These are phyloP conservation scores for Alternaria gansuensis DNA, from an alignment of 2,329 filamentous ascomycete genomes.

Conservation along the genomic window DNA sequence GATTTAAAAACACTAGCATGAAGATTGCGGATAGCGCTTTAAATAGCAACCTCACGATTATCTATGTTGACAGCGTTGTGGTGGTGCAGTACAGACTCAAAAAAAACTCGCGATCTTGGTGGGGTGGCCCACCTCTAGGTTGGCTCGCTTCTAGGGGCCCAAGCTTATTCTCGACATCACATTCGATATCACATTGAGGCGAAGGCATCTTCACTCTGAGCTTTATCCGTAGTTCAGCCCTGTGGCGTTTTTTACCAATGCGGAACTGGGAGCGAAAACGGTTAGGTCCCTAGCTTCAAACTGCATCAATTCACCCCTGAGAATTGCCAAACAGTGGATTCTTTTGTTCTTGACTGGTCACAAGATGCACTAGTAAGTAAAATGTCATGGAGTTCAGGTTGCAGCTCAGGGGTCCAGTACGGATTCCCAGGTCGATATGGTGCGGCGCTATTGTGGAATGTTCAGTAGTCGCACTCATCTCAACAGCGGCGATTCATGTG, in stretches of 20 bases:
- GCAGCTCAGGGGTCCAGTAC: slow-evolving; percentile 12
- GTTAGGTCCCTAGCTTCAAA: slow-evolving; percentile 10
- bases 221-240: slow-evolving; percentile 12
- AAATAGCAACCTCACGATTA: no score
- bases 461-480: slow-evolving; percentile 8
- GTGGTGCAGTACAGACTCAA: no score
- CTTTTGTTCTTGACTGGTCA: slow-evolving; percentile 10
- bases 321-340: slow-evolving; percentile 1
- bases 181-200: slow-evolving; percentile 14
- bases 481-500: slow-evolving; percentile 10
- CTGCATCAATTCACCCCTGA: slow-evolving; percentile 12
- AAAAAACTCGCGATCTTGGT: no score
- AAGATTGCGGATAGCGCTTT: no score
- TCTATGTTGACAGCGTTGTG: no score
- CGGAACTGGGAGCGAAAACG: slow-evolving; percentile 20
- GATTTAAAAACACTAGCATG: no score
- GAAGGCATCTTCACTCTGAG: slow-evolving; percentile 8
- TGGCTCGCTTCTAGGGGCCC: no score
- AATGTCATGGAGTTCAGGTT: not conserved
- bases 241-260: slow-evolving; percentile 7
- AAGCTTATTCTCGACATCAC: slow-evolving; percentile 7
- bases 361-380: not conserved
- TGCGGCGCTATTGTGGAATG: slow-evolving; percentile 11
- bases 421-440: slow-evolving; percentile 1
- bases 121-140: no score